phyloP scores from a whole-genome alignment of 306 rosid species.

The Cicer pinnatifidum region DNA sequence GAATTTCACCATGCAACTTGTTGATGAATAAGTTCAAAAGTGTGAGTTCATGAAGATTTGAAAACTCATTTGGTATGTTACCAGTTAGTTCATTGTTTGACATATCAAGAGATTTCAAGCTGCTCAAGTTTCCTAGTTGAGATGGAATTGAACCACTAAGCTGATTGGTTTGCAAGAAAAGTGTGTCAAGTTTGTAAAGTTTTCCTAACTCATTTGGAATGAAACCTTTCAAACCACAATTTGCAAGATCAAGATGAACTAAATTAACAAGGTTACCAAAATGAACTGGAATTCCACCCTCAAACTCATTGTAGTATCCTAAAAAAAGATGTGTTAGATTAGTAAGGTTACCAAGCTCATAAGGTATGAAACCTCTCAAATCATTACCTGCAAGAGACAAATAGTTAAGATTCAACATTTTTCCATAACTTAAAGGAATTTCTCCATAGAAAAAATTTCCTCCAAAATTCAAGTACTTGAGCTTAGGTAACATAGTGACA shows the following conservation, averaged over 20 bases:
- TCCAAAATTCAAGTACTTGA: constrained; percentile 66
- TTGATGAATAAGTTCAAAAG: constrained; percentile 83
- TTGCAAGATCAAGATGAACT: constrained; percentile 79
- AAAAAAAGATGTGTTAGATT: constrained; percentile 61
- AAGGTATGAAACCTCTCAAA: constrained; percentile 72
- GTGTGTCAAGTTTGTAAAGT: constrained; percentile 66
- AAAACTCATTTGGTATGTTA: constrained; percentile 70
- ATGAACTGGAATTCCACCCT: constrained; percentile 72
- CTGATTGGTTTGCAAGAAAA: constrained; percentile 84
- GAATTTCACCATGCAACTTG: constrained; percentile 82
- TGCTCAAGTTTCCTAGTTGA: constrained; percentile 67
- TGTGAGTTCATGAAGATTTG: constrained; percentile 64
- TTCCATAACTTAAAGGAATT: constrained; percentile 73
- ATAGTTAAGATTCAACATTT: constrained; percentile 56
- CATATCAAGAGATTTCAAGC: constrained; percentile 69
- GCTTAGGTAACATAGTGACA: constrained; percentile 52
- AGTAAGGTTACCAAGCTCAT: constrained; percentile 71
- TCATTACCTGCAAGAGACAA: constrained; percentile 87
- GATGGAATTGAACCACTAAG: constrained; percentile 71
- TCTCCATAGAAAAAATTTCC: constrained; percentile 76
- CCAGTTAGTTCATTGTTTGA: constrained; percentile 82
- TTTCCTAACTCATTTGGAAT: constrained; percentile 81
- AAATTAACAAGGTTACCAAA: constrained; percentile 68
- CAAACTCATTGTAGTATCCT: constrained; percentile 79
- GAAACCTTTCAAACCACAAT: constrained; percentile 72